phyloP scores from a whole-genome alignment of 306 rosid species.

The Hippophae tibetana region DNA sequence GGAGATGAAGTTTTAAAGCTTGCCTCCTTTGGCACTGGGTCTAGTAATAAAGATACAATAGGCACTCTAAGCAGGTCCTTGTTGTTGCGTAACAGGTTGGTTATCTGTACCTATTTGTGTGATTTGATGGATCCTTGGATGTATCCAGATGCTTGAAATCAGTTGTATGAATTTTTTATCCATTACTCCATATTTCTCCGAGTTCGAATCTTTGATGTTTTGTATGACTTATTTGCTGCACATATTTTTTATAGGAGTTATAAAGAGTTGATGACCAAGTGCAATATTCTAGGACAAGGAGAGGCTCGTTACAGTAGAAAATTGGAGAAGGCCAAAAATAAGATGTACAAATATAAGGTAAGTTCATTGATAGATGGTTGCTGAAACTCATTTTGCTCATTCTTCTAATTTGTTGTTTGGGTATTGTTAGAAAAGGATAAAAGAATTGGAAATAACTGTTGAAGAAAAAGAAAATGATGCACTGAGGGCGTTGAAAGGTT shows the following conservation, averaged over 20 bases:
- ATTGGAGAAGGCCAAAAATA: constrained; percentile 73
- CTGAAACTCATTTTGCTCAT: constrained; percentile 15
- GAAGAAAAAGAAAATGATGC: constrained; percentile 61
- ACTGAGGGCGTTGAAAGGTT: constrained; percentile 49
- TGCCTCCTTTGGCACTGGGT: constrained; percentile 69
- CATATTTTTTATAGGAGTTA: constrained; percentile 53
- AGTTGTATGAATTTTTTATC: too few species aligned
- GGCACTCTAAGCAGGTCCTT: constrained; percentile 64
- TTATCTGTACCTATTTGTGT: constrained; percentile 12
- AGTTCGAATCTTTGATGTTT: neutral
- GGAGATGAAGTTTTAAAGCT: constrained; percentile 70
- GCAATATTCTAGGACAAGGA: constrained; percentile 64
- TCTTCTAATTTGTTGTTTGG: constrained; percentile 14
- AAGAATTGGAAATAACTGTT: constrained; percentile 55
- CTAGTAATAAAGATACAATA: constrained; percentile 50
- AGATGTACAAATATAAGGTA: constrained; percentile 56
- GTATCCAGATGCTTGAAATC: too few species aligned
- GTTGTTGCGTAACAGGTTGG: constrained; percentile 67
- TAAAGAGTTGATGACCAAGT: constrained; percentile 79
- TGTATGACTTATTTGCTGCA: constrained; percentile 9
- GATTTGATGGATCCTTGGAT: neutral
- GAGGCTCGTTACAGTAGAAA: constrained; percentile 62
- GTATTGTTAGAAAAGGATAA: constrained; percentile 49
- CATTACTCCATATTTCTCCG: too few species aligned
- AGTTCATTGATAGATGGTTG: constrained; percentile 11